These are phyloP conservation scores for Lotus japonicus DNA, from an alignment of 306 rosid genomes.

Conservation along the genomic window DNA sequence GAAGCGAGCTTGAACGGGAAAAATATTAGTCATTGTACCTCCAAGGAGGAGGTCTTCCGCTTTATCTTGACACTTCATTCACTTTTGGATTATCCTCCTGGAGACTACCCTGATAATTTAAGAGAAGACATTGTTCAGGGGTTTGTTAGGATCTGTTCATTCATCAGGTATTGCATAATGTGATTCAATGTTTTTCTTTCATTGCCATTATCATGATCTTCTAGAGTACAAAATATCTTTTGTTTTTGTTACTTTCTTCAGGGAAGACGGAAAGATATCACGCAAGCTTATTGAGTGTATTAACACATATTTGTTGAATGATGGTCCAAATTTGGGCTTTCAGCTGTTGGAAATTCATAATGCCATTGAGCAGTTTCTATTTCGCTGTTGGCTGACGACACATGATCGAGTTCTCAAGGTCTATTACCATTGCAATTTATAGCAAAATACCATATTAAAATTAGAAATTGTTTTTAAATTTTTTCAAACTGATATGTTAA, in stretches of 20 bases:
- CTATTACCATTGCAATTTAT: slow-evolving; percentile 11
- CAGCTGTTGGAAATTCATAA: slow-evolving; percentile 63
- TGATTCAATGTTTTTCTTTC: not conserved
- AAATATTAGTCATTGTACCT: slow-evolving; percentile 39
- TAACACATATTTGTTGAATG: slow-evolving; percentile 73
- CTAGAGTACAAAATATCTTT: slow-evolving; percentile 7
- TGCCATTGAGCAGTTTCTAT: slow-evolving; percentile 68
- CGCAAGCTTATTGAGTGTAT: slow-evolving; percentile 89
- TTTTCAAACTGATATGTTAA: not conserved
- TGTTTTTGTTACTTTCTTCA: slow-evolving; percentile 30
- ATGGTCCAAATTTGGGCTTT: slow-evolving; percentile 80
- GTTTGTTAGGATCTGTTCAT: slow-evolving; percentile 53
- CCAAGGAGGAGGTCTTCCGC: slow-evolving; percentile 86
- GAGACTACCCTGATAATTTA: slow-evolving; percentile 60
- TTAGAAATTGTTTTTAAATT: not conserved
- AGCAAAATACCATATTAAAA: slow-evolving; percentile 2
- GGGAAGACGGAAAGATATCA: slow-evolving; percentile 84
- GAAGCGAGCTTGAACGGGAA: slow-evolving; percentile 53
- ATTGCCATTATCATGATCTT: slow-evolving; percentile 1
- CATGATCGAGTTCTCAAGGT: slow-evolving; percentile 94
- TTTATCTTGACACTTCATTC: slow-evolving; percentile 71
- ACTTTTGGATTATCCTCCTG: slow-evolving; percentile 83
- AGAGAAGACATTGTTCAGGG: slow-evolving; percentile 59
- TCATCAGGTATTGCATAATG: slow-evolving; percentile 50
- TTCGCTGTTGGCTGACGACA: slow-evolving; percentile 75